A percentile compares a stretch with the other conserved stretches of the same genome.
Conservation (phyloP, 2,329 filamentous ascomycete species). For the Teratosphaeria pseudoeucalypti region DNA sequence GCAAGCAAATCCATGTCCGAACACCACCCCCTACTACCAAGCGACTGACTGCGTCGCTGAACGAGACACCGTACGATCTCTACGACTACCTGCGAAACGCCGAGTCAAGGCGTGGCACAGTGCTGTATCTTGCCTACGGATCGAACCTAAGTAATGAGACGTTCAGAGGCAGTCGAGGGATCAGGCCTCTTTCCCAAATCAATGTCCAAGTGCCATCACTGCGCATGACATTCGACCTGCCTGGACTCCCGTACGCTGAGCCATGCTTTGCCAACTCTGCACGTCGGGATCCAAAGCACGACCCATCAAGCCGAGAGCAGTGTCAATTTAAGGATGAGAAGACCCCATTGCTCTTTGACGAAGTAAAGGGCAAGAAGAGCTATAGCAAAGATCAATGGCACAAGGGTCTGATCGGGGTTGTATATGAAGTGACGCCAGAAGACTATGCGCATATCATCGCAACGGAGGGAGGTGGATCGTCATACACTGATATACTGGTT, state of each 20-base stretch:
- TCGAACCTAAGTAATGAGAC: conserved; percentile 76
- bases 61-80: conserved; percentile 13
- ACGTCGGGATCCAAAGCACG: conserved; percentile 39
- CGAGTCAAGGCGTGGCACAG: conserved; percentile 12
- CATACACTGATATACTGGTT: conserved; percentile 76
- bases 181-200: conserved; percentile 68
- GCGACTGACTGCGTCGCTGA: conserved; percentile 11
- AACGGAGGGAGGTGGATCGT: conserved; percentile 76
- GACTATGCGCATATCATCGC: conserved; percentile 82
- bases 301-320: conserved; percentile 18
- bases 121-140: conserved; percentile 59
- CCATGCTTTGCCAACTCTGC: conserved; percentile 85
- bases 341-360: conserved; percentile 17
- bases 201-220: conserved; percentile 75
- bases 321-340: conserved; percentile 11
- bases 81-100: conserved; percentile 10
- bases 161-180: conserved; percentile 66
- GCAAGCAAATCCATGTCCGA: background rate
- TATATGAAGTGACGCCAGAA: conserved; percentile 78
- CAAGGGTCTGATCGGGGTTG: conserved; percentile 79
- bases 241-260: conserved; percentile 75
- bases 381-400: conserved; percentile 49
- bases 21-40: background rate
- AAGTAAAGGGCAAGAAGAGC: conserved; percentile 9
- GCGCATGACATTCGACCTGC: conserved; percentile 71